These are phyloP conservation scores for Quercus ilex DNA, from an alignment of 306 rosid genomes.

Conservation along the genomic window DNA sequence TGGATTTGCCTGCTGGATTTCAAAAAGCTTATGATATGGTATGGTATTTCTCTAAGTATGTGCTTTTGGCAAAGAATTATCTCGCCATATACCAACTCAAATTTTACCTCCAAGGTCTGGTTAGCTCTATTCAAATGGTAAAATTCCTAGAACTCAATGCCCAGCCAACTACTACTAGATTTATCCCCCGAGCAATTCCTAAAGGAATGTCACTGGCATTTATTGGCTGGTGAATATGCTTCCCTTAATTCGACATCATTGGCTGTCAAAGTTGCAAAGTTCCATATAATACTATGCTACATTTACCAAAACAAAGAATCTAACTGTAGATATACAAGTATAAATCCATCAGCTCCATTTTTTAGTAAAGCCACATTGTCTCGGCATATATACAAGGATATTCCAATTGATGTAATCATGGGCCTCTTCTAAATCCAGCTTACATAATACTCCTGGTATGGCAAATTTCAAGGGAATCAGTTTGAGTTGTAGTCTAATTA, in stretches of 20 bases:
- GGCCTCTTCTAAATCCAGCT: no score
- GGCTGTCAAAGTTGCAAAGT: not conserved
- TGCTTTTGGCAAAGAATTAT: constrained; percentile 22
- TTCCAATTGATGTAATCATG: no score
- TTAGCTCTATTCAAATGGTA: constrained; percentile 95
- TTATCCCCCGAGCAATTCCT: constrained; percentile 67
- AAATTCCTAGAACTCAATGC: constrained; percentile 76
- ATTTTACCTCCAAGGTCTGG: constrained; percentile 64
- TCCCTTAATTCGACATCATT: not conserved
- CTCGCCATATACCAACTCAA: constrained; percentile 29
- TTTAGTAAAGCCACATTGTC: not conserved
- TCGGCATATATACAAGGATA: no score
- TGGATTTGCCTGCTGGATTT: constrained; percentile 97
- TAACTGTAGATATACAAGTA: no score
- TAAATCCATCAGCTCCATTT: no score
- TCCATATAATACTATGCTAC: not conserved
- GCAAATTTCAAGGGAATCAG: no score
- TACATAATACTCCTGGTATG: no score
- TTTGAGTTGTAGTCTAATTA: no score
- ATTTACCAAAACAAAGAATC: not conserved
- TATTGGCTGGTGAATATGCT: constrained; percentile 77
- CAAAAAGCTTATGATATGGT: constrained; percentile 99
- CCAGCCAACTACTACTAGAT: constrained; percentile 83
- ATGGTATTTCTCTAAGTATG: constrained; percentile 12
- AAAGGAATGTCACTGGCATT: constrained; percentile 81